Base-by-base conservation (phyloP, 805 yeast species). In the Tetrapisispora taiwanensis region DNA sequence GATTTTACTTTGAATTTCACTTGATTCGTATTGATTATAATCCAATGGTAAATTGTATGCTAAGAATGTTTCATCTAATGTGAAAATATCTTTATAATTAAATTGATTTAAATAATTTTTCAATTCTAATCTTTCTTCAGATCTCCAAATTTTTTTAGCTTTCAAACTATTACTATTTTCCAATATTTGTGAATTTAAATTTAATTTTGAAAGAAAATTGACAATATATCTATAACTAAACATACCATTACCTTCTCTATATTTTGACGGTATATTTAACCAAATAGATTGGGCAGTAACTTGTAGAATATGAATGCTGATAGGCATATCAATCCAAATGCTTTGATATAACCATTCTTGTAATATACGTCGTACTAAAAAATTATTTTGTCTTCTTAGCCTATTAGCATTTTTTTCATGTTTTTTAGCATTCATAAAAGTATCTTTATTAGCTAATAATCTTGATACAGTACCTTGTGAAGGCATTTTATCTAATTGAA, bases 321-420 rank as follows among this genome's bases (percentile, higher is more conserved):
- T 71, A 2, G 84, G 84, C 31, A 78, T 76, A 39, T 72, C 74
- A 53, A 76, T 80, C 84, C 85, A 79, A 2, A 73, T 72, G 18
- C 79, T 75, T 55, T 79, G 84, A 0, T 79, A 71, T 35, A 79
- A 74, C 84, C 84, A 79, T 55, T 79, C 84, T n/a, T 77, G 72
- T 36, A 79, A 57, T n/a, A 79, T 76, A 36, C 72, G 70, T 30
- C 84, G 60, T 12, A 79, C 66, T 24, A 79, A 56, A 13, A 75
- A 72, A 49, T 76, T 76, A 41, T 72, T 60, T n/a, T 76, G 75
- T 46, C 75, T 76, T 30, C 83, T 59, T 13, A 68, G 48, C 36
- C 71, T 53, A 47, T 70, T 62, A 42, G 82, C 47, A 71, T 65
- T 62, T 56, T 72, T 59, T 69, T 76, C 58, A 70, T 82, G 48